Conservation (phyloP, 805 yeast genomes). For the Candida endomychidarum region DNA sequence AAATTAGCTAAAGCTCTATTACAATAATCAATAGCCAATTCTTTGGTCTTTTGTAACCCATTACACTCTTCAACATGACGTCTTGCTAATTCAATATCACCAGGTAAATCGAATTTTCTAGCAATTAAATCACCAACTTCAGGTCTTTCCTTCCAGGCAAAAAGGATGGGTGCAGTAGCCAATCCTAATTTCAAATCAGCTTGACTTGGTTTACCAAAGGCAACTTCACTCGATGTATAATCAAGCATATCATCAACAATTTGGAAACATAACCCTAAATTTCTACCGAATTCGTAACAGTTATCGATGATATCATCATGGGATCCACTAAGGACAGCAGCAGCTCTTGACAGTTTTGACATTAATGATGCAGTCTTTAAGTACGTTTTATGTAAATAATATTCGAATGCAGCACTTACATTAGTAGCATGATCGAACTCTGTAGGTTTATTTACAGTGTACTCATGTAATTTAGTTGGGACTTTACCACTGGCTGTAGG, state of each 20-base stretch:
- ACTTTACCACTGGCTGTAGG: conserved; percentile 65
- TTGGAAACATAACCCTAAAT: conserved; percentile 93
- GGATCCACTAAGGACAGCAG: conserved; percentile 91
- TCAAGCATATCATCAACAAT: conserved; percentile 95
- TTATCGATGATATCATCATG: conserved; percentile 72
- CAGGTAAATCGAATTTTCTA: conserved; percentile 75
- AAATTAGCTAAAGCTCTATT: conserved; percentile 71
- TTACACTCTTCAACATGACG: conserved; percentile 64
- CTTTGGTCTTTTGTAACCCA: conserved; percentile 76
- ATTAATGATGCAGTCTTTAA: conserved; percentile 91
- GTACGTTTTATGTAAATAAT: conserved; percentile 92
- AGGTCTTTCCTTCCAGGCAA: conserved; percentile 89
- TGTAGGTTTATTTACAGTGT: conserved; percentile 40
- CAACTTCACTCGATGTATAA: conserved; percentile 81
- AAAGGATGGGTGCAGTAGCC: conserved; percentile 95
- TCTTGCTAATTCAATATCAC: conserved; percentile 84
- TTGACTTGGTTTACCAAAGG: conserved; percentile 92
- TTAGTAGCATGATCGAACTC: conserved; percentile 57
- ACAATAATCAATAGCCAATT: conserved; percentile 77
- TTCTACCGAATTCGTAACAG: conserved; percentile 89
- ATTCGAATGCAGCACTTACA: conserved; percentile 90
- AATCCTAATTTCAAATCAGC: conserved; percentile 92
- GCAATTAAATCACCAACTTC: conserved; percentile 80
- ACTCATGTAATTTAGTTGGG: conserved; percentile 60
- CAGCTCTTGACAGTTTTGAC: conserved; percentile 89